A percentile compares a stretch with the other conserved stretches of the same genome.
These are phyloP conservation scores for Durio zibethinus DNA, from an alignment of 345 rosid genomes.

Conservation along the genomic window DNA sequence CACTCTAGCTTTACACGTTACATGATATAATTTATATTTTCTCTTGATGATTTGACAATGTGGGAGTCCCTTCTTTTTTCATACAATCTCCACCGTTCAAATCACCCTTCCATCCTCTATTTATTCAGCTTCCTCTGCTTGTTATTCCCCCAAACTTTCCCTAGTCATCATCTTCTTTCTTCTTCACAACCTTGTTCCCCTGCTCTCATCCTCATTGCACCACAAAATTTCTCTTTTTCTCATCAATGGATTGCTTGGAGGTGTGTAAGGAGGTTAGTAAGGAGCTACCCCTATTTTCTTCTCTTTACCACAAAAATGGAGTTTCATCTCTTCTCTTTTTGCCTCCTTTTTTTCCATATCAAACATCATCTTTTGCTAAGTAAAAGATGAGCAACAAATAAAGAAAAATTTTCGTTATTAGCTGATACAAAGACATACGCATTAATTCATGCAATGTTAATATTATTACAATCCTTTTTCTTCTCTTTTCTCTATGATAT, in stretches of 20 bases:
- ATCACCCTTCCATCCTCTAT: constrained; percentile 29
- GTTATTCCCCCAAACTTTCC: constrained; percentile 13
- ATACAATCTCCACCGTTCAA: constrained; percentile 38
- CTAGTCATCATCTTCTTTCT: background rate
- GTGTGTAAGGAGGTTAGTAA: constrained; percentile 45
- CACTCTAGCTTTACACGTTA: constrained; percentile 6
- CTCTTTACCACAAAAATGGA: background rate
- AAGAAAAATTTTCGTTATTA: background rate
- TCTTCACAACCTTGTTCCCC: background rate
- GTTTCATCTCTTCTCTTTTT: too few relatives aligned
- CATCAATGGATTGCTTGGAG: constrained; percentile 48
- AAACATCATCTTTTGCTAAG: background rate
- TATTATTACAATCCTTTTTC: too few relatives aligned
- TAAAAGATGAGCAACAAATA: background rate
- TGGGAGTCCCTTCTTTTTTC: constrained; percentile 6
- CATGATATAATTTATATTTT: background rate
- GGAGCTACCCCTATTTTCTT: background rate
- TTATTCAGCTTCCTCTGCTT: constrained; percentile 18
- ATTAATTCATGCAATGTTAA: background rate
- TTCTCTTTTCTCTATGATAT: background rate
- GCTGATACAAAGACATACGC: background rate
- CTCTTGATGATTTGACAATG: constrained; percentile 26
- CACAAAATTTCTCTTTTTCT: background rate
- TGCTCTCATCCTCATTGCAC: constrained; percentile 6
- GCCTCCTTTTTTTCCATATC: too few relatives aligned